Percentiles rank a stretch among this genome's conserved stretches.
These are phyloP conservation scores for Eucalyptus rudis DNA, from an alignment of 345 rosid genomes.

Conservation along the genomic window DNA sequence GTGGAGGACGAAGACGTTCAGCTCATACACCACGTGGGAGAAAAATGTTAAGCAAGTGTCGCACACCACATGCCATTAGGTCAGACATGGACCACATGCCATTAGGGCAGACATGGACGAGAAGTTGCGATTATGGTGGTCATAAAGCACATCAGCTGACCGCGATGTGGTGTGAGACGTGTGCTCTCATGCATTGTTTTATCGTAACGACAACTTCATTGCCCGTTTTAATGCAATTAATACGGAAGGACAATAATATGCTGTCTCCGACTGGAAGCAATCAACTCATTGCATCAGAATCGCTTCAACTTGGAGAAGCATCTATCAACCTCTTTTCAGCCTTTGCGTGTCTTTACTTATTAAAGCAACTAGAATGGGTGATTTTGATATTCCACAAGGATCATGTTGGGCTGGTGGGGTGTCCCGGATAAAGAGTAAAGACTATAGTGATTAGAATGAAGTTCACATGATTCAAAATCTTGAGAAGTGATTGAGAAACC, in stretches of 20 bases:
- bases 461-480: background rate
- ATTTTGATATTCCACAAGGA: background rate
- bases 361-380: background rate
- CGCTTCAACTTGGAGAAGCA: background rate
- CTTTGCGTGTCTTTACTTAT: background rate
- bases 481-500: background rate
- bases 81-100: background rate
- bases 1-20: background rate
- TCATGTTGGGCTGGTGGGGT: background rate
- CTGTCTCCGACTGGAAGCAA: background rate
- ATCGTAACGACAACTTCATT: background rate
- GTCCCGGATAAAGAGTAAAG: fast-evolving
- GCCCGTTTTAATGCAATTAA: background rate
- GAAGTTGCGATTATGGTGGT: background rate
- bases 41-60: background rate
- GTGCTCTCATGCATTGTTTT: background rate
- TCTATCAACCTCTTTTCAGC: background rate
- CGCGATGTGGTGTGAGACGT: background rate
- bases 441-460: background rate
- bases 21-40: background rate
- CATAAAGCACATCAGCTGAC: background rate
- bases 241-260: background rate
- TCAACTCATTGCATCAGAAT: background rate
- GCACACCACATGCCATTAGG: background rate
- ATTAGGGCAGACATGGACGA: background rate